A percentile compares a stretch with the other conserved stretches of the same genome.
phyloP scores from a whole-genome alignment of 768 basidiomycete genomes.

The Leccinum olivaceopallidum region DNA sequence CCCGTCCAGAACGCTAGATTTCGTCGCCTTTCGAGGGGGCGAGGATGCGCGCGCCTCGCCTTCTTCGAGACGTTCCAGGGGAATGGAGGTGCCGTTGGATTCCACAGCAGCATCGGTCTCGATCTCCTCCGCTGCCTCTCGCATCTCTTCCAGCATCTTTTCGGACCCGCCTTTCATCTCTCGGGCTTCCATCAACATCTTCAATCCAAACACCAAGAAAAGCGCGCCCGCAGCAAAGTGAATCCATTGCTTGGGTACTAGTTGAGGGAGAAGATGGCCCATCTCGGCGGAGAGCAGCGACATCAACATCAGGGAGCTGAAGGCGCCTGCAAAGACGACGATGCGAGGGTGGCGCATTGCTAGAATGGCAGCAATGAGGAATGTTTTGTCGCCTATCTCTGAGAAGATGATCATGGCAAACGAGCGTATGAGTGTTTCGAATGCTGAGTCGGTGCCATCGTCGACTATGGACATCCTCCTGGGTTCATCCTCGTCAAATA shows the following conservation, averaged over 20 bases:
- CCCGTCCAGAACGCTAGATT: slow-evolving; percentile 51
- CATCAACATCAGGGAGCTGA: slow-evolving; percentile 89
- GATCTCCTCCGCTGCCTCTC: slow-evolving; percentile 94
- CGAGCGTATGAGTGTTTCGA: slow-evolving; percentile 66
- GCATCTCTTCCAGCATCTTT: slow-evolving; percentile 92
- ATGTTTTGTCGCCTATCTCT: slow-evolving; percentile 96
- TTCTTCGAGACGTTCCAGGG: slow-evolving; percentile 77
- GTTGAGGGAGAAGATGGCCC: slow-evolving; percentile 84
- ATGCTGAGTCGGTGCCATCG: slow-evolving; percentile 11
- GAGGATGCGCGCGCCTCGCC: slow-evolving; percentile 39
- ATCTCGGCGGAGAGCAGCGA: slow-evolving; percentile 91
- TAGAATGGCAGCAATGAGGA: slow-evolving; percentile 83
- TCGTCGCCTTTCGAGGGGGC: slow-evolving; percentile 18
- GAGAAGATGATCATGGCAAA: slow-evolving; percentile 92
- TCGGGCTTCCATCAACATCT: slow-evolving; percentile 85
- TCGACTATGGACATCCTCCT: slow-evolving; percentile 22
- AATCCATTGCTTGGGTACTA: slow-evolving; percentile 72
- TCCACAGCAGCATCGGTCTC: slow-evolving; percentile 67
- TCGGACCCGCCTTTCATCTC: slow-evolving; percentile 76
- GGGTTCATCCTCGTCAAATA: slow-evolving; percentile 2
- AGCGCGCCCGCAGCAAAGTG: slow-evolving; percentile 74
- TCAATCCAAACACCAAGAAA: slow-evolving; percentile 87
- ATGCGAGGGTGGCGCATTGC: slow-evolving; percentile 91
- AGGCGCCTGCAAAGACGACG: slow-evolving; percentile 86
- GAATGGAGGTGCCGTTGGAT: slow-evolving; percentile 47